Evolutionary conservation across 768 basidiomycete species (phyloP).

Genomic region (Boletus huronensis): DNA sequence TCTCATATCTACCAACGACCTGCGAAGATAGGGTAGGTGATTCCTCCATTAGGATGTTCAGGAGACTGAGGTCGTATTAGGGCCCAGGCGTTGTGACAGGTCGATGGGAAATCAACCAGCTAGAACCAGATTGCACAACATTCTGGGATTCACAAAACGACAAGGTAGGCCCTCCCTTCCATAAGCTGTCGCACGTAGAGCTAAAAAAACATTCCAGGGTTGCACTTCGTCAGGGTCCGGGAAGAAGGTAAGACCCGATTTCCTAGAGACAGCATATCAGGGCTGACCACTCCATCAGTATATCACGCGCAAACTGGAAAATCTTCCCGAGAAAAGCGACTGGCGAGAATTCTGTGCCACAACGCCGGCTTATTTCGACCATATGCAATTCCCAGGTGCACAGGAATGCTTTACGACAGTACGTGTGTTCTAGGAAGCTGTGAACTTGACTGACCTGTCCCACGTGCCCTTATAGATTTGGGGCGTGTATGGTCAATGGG

Average conservation of each 20-base stretch:
- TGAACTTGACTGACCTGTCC: background rate
- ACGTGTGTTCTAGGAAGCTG: background rate
- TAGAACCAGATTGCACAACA: slow-evolving; percentile 28
- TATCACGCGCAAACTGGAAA: slow-evolving; percentile 25
- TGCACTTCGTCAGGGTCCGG: slow-evolving; percentile 24
- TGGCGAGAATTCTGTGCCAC: slow-evolving; percentile 36
- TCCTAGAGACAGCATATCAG: background rate
- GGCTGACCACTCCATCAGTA: slow-evolving; percentile 15
- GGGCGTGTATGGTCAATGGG: slow-evolving; percentile 23
- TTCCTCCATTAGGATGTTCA: no score
- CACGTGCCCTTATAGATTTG: slow-evolving; percentile 5
- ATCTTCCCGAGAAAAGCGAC: slow-evolving; percentile 22
- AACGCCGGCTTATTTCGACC: slow-evolving; percentile 24
- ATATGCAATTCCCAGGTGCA: slow-evolving; percentile 15
- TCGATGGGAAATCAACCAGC: slow-evolving; percentile 24
- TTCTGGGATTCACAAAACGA: slow-evolving; percentile 27
- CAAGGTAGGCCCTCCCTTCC: slow-evolving; percentile 14
- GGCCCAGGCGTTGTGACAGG: background rate
- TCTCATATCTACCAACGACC: no score
- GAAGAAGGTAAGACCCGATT: slow-evolving; percentile 12
- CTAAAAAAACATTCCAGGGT: slow-evolving; percentile 15
- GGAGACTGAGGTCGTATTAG: no score
- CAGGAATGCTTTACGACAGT: background rate
- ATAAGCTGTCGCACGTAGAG: background rate
- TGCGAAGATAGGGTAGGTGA: no score